Conservation (phyloP, 2,329 filamentous ascomycete species). For the Microsporum audouinii region DNA sequence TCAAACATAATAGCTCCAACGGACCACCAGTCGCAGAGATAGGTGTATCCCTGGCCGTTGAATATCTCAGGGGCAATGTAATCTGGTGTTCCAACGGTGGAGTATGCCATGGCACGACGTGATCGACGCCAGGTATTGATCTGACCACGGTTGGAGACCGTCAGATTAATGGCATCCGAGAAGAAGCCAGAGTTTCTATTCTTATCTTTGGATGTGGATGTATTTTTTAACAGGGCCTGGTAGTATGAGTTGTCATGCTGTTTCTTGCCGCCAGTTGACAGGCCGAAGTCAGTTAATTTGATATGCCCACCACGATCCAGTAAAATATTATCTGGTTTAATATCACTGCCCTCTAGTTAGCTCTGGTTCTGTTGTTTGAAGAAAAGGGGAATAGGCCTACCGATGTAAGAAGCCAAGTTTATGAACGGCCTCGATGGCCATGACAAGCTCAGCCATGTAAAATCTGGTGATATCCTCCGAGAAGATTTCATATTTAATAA, state of each 20-base stretch:
- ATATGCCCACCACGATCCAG: slow-evolving; percentile 92
- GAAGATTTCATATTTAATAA: slow-evolving; percentile 99
- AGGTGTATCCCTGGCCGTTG: slow-evolving; percentile 88
- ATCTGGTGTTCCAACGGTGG: slow-evolving; percentile 93
- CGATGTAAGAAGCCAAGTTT: slow-evolving; percentile 97
- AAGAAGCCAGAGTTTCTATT: slow-evolving; percentile 91
- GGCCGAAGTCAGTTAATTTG: slow-evolving; percentile 94
- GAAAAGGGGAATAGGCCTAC: slow-evolving; percentile 42
- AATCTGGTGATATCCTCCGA: slow-evolving; percentile 97
- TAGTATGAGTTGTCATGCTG: slow-evolving; percentile 98
- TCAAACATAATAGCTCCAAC: slow-evolving; percentile 99
- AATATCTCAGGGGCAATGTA: slow-evolving; percentile 99
- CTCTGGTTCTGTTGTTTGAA: neutral
- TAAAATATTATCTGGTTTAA: slow-evolving; percentile 98
- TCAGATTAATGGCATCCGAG: slow-evolving; percentile 87
- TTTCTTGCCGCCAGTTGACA: slow-evolving; percentile 96
- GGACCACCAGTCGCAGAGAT: slow-evolving; percentile 98
- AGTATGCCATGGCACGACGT: slow-evolving; percentile 90
- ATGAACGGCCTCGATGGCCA: slow-evolving; percentile 98
- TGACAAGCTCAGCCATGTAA: slow-evolving; percentile 95
- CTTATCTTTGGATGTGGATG: slow-evolving; percentile 54
- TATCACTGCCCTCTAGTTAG: slow-evolving; percentile 54
- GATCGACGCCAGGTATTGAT: slow-evolving; percentile 99
- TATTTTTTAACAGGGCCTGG: slow-evolving; percentile 81
- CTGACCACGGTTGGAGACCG: slow-evolving; percentile 91